Conservation (phyloP, 306 rosid genomes). For the Sicyos edulis region DNA sequence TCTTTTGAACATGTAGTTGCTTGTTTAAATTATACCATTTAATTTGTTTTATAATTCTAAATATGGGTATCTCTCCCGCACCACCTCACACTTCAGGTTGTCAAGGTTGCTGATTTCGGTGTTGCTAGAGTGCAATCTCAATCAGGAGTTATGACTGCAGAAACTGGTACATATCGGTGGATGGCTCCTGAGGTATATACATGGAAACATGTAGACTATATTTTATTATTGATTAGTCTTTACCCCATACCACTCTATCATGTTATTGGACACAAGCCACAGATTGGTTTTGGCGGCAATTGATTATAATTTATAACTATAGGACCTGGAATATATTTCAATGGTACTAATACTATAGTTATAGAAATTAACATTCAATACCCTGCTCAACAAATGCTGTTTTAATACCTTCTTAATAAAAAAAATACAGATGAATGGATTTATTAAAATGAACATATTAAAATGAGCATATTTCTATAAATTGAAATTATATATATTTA, state of each 20-base stretch:
- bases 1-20: neutral
- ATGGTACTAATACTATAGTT: neutral
- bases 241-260: neutral
- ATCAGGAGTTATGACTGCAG: conserved; percentile 98
- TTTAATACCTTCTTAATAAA: neutral
- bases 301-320: neutral
- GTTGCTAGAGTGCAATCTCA: conserved; percentile 95
- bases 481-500: neutral
- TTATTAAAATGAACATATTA: neutral
- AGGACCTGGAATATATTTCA: neutral
- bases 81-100: conserved; percentile 44
- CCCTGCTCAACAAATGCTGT: neutral
- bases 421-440: neutral
- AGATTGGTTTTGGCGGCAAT: neutral
- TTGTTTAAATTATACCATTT: neutral
- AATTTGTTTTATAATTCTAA: neutral
- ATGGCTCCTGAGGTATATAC: conserved; percentile 94
- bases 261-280: neutral
- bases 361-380: neutral
- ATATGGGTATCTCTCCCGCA: conserved; percentile 1
- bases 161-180: conserved; percentile 99
- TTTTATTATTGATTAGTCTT: neutral
- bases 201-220: conserved; percentile 18
- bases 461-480: neutral
- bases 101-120: conserved; percentile 98